Evolutionary conservation across 371 early-diverging fungal genomes (phyloP).

Genomic region (Rhizomucor pusillus): DNA sequence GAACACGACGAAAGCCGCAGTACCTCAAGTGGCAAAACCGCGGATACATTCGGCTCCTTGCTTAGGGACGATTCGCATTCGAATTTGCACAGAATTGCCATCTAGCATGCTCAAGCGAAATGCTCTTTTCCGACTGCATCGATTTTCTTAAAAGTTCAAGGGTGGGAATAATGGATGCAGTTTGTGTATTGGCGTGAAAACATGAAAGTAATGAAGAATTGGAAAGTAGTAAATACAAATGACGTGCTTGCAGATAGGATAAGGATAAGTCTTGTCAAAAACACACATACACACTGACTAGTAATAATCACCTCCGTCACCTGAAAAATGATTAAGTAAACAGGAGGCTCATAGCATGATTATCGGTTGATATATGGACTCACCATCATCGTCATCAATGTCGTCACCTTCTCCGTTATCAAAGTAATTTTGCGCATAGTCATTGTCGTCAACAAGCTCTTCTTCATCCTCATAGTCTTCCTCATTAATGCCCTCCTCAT

Average conservation of each 20-base stretch:
- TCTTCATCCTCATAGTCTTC: conserved; percentile 54
- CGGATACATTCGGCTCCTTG: too few species aligned
- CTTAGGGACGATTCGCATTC: too few species aligned
- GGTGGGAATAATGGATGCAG: too few species aligned
- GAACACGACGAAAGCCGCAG: too few species aligned
- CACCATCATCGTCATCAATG: conserved; percentile 46
- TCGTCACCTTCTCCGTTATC: conserved; percentile 55
- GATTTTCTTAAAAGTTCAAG: too few species aligned
- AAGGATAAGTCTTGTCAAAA: too few species aligned
- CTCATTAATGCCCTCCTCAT: conserved; percentile 15
- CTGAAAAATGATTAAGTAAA: not conserved
- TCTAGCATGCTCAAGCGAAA: too few species aligned
- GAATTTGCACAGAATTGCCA: too few species aligned
- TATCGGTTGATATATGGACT: conserved; percentile 8
- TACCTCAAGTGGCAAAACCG: too few species aligned
- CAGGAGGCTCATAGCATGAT: not conserved
- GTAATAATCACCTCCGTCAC: conserved; percentile 11
- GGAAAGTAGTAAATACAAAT: not conserved
- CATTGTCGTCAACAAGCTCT: conserved; percentile 49
- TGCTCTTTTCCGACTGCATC: too few species aligned
- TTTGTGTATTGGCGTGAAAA: too few species aligned
- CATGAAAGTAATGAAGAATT: not conserved
- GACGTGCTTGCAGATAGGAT: too few species aligned
- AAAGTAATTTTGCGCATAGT: conserved; percentile 55
- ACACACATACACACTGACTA: not conserved